phyloP scores from a whole-genome alignment of 2,329 filamentous ascomycete genomes.

The Laburnicola sp. region DNA sequence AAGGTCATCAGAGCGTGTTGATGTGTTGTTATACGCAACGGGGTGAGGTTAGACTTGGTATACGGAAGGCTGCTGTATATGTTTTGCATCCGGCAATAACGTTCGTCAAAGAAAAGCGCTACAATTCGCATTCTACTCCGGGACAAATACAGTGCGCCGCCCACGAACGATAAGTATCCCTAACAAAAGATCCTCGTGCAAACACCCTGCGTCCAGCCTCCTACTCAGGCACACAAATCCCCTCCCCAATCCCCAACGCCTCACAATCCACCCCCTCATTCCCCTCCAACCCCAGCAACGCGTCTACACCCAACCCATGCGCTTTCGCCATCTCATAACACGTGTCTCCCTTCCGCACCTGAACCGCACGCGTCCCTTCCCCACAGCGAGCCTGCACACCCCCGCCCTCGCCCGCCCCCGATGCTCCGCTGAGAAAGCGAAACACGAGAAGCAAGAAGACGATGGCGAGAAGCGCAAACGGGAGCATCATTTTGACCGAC shows the following conservation, averaged over 20 bases:
- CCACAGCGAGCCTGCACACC: slow-evolving; percentile 22
- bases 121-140: too few species aligned
- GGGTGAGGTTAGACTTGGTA: too few species aligned
- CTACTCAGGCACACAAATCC: slow-evolving; percentile 52
- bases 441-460: slow-evolving; percentile 55
- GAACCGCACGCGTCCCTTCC: slow-evolving; percentile 42
- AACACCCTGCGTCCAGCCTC: not conserved
- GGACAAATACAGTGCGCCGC: too few species aligned
- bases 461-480: slow-evolving; percentile 60
- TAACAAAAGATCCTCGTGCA: slow-evolving; percentile 2
- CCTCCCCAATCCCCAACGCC: slow-evolving; percentile 47
- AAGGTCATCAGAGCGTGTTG: too few species aligned
- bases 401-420: slow-evolving; percentile 25
- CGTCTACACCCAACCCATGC: slow-evolving; percentile 50
- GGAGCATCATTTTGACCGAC: slow-evolving; percentile 60
- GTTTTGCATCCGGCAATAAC: too few species aligned
- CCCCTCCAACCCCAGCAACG: slow-evolving; percentile 45
- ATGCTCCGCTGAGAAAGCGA: slow-evolving; percentile 19
- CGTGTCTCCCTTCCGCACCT: slow-evolving; percentile 54
- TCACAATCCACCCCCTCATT: slow-evolving; percentile 57
- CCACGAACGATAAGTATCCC: too few species aligned
- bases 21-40: too few species aligned
- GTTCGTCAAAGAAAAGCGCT: too few species aligned
- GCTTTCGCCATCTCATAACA: slow-evolving; percentile 58
- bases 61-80: too few species aligned